Conservation (phyloP, 2,329 filamentous ascomycete genomes). For the Fusarium piperis region DNA sequence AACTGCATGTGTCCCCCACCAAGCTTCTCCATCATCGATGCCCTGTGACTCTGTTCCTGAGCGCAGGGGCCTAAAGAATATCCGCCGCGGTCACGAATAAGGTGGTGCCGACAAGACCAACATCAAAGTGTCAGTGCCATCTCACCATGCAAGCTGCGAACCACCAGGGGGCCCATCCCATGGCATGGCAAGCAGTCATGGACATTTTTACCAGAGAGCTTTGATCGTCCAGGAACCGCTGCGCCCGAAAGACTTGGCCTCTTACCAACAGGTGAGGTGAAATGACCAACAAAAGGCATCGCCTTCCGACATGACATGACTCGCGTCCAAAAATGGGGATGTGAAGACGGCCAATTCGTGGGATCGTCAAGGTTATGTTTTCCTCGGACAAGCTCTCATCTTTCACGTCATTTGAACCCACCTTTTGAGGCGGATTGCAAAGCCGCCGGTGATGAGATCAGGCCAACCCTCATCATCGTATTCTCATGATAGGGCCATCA, state of each 20-base stretch:
- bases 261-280: background rate
- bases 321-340: background rate
- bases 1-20: background rate
- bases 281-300: background rate
- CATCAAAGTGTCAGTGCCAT: background rate
- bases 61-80: background rate
- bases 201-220: background rate
- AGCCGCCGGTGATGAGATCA: background rate
- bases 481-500: too few relatives aligned
- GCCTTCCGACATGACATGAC: background rate
- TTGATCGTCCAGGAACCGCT: background rate
- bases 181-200: background rate
- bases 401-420: background rate
- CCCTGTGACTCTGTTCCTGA: background rate
- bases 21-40: background rate
- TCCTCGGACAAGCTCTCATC: background rate
- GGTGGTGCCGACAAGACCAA: background rate
- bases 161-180: background rate
- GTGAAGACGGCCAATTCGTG: background rate
- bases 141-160: background rate
- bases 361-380: background rate
- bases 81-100: background rate
- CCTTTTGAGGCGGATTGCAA: too few relatives aligned
- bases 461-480: too few relatives aligned
- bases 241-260: background rate